phyloP scores from a whole-genome alignment of 2,329 filamentous ascomycete species.

The Lachnellula cervina region DNA sequence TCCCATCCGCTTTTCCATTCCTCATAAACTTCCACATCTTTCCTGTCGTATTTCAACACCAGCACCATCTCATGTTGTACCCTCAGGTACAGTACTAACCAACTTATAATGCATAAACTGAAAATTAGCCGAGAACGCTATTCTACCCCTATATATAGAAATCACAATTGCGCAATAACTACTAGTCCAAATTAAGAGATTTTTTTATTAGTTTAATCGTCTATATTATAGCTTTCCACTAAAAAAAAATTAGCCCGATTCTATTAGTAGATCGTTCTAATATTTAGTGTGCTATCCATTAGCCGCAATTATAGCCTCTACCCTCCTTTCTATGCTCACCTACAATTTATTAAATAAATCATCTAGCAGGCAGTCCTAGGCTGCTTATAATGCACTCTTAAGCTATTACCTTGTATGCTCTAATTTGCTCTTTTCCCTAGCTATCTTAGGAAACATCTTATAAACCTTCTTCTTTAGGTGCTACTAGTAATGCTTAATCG shows the following conservation, averaged over 20 bases:
- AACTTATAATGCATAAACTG: no score
- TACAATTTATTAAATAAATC: neutral
- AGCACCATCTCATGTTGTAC: neutral
- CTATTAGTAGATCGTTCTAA: no score
- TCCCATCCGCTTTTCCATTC: neutral
- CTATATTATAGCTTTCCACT: no score
- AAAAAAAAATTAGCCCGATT: no score
- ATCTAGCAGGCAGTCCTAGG: neutral
- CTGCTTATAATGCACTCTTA: neutral
- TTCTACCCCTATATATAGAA: no score
- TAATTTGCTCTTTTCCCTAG: neutral
- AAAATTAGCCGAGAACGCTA: no score
- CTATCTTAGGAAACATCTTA: neutral
- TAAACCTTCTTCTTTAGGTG: neutral
- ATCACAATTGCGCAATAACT: no score
- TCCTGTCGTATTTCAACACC: neutral
- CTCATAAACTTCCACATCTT: neutral
- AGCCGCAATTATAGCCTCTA: no score
- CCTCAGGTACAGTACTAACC: neutral
- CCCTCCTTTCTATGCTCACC: no score
- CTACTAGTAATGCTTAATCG: slow-evolving; percentile 26
- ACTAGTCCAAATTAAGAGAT: no score
- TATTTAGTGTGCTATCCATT: no score
- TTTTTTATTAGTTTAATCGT: no score
- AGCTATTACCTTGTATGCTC: neutral